Conservation (phyloP, 1,139 yeast species). For the Pichia cactophila region DNA sequence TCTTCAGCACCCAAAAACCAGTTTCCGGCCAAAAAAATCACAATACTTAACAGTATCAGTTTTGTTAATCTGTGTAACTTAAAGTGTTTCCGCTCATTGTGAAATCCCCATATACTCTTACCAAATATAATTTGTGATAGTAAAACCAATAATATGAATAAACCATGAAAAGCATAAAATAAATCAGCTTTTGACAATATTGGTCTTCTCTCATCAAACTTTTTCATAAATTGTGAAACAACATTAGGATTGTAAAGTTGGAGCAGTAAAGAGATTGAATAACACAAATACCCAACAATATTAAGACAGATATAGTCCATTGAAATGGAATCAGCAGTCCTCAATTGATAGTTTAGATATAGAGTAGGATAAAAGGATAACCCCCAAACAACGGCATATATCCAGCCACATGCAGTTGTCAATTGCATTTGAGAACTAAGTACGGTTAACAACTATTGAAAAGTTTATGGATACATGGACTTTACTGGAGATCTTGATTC, state of each 20-base stretch:
- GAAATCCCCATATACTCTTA: constrained; percentile 27
- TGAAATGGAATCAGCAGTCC: constrained; percentile 39
- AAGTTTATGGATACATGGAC: too few species aligned
- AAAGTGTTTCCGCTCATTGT: constrained; percentile 24
- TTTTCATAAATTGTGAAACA: constrained; percentile 32
- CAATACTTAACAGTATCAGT: constrained; percentile 8
- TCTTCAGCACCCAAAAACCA: constrained; percentile 10
- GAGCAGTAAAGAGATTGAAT: constrained; percentile 32
- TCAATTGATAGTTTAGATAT: constrained; percentile 30
- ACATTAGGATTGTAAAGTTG: constrained; percentile 33
- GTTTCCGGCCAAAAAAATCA: constrained; percentile 14
- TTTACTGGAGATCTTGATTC: too few species aligned
- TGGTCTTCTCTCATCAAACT: constrained; percentile 30
- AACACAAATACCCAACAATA: constrained; percentile 36
- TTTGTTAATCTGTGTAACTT: constrained; percentile 22
- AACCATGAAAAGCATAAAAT: constrained; percentile 38
- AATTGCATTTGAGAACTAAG: constrained; percentile 3
- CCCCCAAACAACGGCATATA: constrained; percentile 31
- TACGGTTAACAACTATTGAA: too few species aligned
- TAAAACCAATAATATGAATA: constrained; percentile 31
- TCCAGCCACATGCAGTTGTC: constrained; percentile 25
- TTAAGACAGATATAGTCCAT: constrained; percentile 37
- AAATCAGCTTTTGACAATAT: constrained; percentile 35
- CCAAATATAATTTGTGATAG: constrained; percentile 34
- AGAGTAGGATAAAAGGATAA: constrained; percentile 41